Percentiles rank a stretch among this genome's conserved stretches.
phyloP scores from a whole-genome alignment of 768 basidiomycete genomes.

The Nidula microcarpa region DNA sequence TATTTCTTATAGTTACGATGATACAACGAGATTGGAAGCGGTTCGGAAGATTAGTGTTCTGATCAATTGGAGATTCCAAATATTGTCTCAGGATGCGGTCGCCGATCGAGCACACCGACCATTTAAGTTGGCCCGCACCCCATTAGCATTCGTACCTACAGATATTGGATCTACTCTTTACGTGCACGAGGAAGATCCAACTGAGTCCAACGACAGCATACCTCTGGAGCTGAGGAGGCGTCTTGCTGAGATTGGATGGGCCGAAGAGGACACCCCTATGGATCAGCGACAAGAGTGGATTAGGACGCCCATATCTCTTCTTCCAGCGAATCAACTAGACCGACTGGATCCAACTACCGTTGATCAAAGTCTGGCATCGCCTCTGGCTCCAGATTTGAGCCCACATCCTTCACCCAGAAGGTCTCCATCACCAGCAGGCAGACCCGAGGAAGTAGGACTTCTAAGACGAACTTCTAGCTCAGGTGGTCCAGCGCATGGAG shows the following conservation, averaged over 20 bases:
- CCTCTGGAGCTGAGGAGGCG: conserved; percentile 64
- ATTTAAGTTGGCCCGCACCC: conserved; percentile 68
- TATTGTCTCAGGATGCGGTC: conserved; percentile 58
- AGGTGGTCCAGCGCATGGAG: conserved; percentile 36
- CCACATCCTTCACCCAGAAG: conserved; percentile 27
- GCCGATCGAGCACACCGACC: conserved; percentile 61
- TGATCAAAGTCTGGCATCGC: conserved; percentile 16
- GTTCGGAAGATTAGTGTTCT: conserved; percentile 54
- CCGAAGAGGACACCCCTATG: conserved; percentile 49
- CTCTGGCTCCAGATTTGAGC: conserved; percentile 25
- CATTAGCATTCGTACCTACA: conserved; percentile 70
- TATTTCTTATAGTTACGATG: conserved; percentile 37
- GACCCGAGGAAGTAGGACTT: conserved; percentile 29
- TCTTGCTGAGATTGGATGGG: conserved; percentile 75
- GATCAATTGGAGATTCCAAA: conserved; percentile 67
- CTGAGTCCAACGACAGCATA: conserved; percentile 48
- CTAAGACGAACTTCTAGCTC: conserved; percentile 57
- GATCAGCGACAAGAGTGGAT: conserved; percentile 59
- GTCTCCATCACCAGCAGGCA: conserved; percentile 11
- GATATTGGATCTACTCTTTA: conserved; percentile 68
- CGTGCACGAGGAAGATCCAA: conserved; percentile 48
- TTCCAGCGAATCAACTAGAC: conserved; percentile 57
- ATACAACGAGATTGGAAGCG: conserved; percentile 44
- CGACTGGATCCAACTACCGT: conserved; percentile 30
- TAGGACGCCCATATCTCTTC: conserved; percentile 61